Percentiles rank a stretch among this genome's conserved stretches.
Conservation (phyloP, 2,329 filamentous ascomycete species). For the Ambrosiella beaveri region DNA sequence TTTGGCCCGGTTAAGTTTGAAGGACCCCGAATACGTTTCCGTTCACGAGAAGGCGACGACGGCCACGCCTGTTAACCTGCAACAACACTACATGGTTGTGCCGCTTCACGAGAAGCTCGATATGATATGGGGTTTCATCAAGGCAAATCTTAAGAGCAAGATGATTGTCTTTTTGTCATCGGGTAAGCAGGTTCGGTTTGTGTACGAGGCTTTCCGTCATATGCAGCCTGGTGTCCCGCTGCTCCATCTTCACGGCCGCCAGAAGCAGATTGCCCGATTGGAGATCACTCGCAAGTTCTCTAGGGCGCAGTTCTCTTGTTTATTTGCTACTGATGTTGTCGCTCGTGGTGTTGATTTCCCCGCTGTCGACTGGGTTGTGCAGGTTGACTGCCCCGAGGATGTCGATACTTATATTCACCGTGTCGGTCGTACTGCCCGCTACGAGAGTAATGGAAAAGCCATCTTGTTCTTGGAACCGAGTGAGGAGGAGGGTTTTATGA, state of each 20-base stretch:
- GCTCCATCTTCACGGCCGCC: slow-evolving; percentile 80
- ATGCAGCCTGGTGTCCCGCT: slow-evolving; percentile 88
- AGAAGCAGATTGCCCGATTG: slow-evolving; percentile 76
- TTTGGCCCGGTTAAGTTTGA: slow-evolving; percentile 69
- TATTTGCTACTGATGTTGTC: slow-evolving; percentile 91
- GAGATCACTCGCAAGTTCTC: slow-evolving; percentile 79
- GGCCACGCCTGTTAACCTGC: slow-evolving; percentile 67
- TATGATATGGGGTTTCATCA: slow-evolving; percentile 82
- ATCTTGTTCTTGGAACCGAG: slow-evolving; percentile 84
- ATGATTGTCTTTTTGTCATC: slow-evolving; percentile 92
- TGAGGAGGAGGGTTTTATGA: slow-evolving; percentile 83
- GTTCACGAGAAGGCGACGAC: slow-evolving; percentile 69
- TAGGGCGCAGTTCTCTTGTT: slow-evolving; percentile 61
- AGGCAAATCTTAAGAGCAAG: slow-evolving; percentile 79
- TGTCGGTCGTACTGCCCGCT: slow-evolving; percentile 85
- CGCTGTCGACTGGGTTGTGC: slow-evolving; percentile 96
- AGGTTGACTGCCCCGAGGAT: slow-evolving; percentile 92
- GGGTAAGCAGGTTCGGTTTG: slow-evolving; percentile 90
- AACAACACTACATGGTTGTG: slow-evolving; percentile 82
- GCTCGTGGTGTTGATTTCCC: slow-evolving; percentile 91
- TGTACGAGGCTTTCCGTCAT: slow-evolving; percentile 83
- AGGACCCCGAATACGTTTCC: slow-evolving; percentile 85
- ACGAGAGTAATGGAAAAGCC: slow-evolving; percentile 70
- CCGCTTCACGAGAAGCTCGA: slow-evolving; percentile 79
- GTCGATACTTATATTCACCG: slow-evolving; percentile 96